Conservation (phyloP, 495 filamentous ascomycete genomes). For the Usnea hakonensis region DNA sequence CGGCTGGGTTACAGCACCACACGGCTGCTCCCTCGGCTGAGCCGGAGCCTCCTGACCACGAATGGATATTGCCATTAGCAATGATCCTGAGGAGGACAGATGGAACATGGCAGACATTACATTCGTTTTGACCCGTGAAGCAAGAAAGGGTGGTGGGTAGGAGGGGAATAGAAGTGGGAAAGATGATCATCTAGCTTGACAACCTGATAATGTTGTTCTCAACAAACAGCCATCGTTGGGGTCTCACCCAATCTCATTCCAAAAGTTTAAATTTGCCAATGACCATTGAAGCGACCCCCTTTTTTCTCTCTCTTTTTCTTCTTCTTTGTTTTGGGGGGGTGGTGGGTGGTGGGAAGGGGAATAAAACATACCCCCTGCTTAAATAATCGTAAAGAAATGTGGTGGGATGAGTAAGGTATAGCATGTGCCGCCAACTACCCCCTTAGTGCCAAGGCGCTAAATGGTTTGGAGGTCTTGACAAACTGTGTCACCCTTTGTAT, state of each 20-base stretch:
- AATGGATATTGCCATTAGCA: neutral
- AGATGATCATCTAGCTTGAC: neutral
- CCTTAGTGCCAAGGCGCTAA: too few species aligned
- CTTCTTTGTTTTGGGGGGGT: too few species aligned
- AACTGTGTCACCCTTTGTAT: neutral
- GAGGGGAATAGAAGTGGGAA: neutral
- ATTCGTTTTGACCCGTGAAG: neutral
- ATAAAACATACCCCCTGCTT: too few species aligned
- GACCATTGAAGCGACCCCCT: neutral
- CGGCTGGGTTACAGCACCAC: constrained; percentile 35
- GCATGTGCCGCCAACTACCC: too few species aligned
- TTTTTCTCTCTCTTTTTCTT: too few species aligned
- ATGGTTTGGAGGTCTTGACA: too few species aligned
- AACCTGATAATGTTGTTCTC: neutral
- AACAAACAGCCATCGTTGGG: neutral
- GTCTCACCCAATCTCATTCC: neutral
- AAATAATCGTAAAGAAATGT: too few species aligned
- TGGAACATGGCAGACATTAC: neutral
- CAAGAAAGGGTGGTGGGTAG: neutral
- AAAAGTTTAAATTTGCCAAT: neutral
- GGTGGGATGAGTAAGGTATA: too few species aligned
- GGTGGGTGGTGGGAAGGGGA: too few species aligned
- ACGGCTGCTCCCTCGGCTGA: constrained; percentile 20
- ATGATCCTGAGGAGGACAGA: neutral
- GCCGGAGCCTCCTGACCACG: neutral